Evolutionary conservation across 176 grass and related monocot genomes (phyloP).

Genomic region (Oryza longistaminata): DNA sequence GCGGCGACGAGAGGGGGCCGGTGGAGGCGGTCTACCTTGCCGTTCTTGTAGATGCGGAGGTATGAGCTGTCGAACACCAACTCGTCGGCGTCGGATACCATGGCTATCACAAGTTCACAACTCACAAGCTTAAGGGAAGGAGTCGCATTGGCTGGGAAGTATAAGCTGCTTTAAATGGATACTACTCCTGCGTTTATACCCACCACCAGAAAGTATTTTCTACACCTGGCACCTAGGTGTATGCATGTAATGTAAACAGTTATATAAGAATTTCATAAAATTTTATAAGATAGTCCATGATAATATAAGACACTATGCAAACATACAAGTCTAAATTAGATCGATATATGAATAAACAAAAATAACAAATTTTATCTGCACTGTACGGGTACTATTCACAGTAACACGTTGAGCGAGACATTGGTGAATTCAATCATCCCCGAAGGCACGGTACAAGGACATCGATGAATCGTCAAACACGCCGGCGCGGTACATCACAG

Average conservation of each 20-base stretch:
- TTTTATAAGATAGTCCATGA: too few relatives aligned
- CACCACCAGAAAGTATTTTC: not conserved
- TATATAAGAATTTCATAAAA: too few relatives aligned
- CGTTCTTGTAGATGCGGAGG: constrained; percentile 57
- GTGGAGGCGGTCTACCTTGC: constrained; percentile 55
- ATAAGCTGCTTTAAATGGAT: too few relatives aligned
- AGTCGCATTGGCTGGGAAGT: not conserved
- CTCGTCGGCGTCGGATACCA: not conserved
- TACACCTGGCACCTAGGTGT: too few relatives aligned
- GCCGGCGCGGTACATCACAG: too few relatives aligned
- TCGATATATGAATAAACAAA: too few relatives aligned
- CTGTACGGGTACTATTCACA: too few relatives aligned
- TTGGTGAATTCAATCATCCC: not conserved
- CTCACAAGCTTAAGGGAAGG: not conserved
- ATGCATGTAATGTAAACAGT: too few relatives aligned
- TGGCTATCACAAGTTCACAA: not conserved
- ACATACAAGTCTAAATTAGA: too few relatives aligned
- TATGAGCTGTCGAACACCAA: constrained; percentile 3
- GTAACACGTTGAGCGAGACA: not conserved
- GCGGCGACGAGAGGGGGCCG: constrained; percentile 38
- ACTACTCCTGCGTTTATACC: not conserved
- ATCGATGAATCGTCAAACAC: not conserved
- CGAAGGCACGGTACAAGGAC: not conserved
- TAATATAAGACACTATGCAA: too few relatives aligned
- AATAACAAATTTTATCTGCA: too few relatives aligned